Conservation (phyloP, 140 eudicot genomes). For the Senecio squalidus region DNA sequence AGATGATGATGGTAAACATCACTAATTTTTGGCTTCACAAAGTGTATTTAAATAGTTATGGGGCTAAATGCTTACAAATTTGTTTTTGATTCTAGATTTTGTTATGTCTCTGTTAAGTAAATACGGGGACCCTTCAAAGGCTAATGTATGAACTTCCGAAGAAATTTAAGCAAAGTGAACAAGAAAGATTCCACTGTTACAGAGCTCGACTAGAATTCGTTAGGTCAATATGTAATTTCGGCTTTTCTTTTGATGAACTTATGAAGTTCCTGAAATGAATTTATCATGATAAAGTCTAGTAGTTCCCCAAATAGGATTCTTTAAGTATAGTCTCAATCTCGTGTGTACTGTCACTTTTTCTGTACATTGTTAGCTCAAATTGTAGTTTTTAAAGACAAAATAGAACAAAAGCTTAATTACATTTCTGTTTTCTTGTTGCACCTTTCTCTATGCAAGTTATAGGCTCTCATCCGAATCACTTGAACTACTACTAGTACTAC, state of each 20-base stretch:
- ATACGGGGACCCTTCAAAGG: not conserved
- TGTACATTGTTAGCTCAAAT: slow-evolving; percentile 16
- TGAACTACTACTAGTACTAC: slow-evolving; percentile 31
- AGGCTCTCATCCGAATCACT: slow-evolving; percentile 61
- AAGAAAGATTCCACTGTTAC: not conserved
- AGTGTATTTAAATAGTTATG: not conserved
- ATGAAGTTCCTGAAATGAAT: slow-evolving; percentile 8
- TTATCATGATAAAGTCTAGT: slow-evolving; percentile 3
- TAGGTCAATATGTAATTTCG: slow-evolving; percentile 5
- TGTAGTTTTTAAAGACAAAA: not conserved
- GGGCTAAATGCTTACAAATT: not conserved
- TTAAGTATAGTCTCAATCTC: slow-evolving; percentile 2
- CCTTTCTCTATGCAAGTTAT: slow-evolving; percentile 6
- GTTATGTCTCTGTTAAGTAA: not conserved
- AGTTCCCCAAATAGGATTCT: slow-evolving; percentile 9
- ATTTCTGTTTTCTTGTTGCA: not conserved
- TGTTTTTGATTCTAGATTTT: not conserved
- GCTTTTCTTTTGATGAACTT: slow-evolving; percentile 10
- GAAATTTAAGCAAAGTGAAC: not conserved
- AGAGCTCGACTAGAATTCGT: not conserved
- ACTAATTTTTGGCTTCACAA: not conserved
- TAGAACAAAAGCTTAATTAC: not conserved
- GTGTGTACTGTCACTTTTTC: slow-evolving; percentile 4
- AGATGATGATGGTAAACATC: not conserved
- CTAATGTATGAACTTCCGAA: not conserved